Evolutionary conservation across 2,329 filamentous ascomycete species (phyloP), one percentile per base, ranked within the genome.

Genomic region (Fusarium palustre): DNA sequence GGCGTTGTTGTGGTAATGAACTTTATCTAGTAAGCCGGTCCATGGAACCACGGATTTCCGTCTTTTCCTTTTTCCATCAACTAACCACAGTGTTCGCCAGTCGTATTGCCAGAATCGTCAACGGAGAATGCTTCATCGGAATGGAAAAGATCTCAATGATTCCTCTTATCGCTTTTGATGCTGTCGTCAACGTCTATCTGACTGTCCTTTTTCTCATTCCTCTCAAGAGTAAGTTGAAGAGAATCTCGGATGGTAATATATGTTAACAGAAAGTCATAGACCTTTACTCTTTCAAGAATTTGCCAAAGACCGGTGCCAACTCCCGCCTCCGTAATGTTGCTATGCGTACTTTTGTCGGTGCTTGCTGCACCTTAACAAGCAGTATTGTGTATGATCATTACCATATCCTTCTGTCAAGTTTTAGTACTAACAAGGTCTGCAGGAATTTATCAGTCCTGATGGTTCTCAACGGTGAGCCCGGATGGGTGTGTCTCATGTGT

Each of bases 401-500:
- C 42, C 25, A 3, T 18, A 7, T 20, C 10, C 11, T 9, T 15
- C n/a, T 22, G 6, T 16, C 18, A 38, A 16, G n/a, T n/a, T n/a
- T 15, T 25, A 18, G 18, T 12, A 18, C 72, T 73, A 53, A 68
- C 33, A 41, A 13, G 2, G n/a, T 15, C 16, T 28, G 15, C 42
- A 88, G 86, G 5, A 91, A 91, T 72, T 76, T 91, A 4, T 83
- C 84, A 5, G 82, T 90, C 0, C 77, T 90, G 1, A 85, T 88
- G 81, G 82, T 81, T 2, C 81, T 90, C 3, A 77, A 87, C 25
- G 88, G 88, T 15, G 88, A 90, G 73, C 87, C 86, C 3, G 88
- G 85, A 5, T 91, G 88, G 88, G 83, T 91, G 4, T 91, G 88
- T 68, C 81, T 91, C 6, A 87, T 89, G 80, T 88, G 87, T 71